Evolutionary conservation across 495 filamentous ascomycete species (phyloP).

Genomic region (Aspergillus biplanus): DNA sequence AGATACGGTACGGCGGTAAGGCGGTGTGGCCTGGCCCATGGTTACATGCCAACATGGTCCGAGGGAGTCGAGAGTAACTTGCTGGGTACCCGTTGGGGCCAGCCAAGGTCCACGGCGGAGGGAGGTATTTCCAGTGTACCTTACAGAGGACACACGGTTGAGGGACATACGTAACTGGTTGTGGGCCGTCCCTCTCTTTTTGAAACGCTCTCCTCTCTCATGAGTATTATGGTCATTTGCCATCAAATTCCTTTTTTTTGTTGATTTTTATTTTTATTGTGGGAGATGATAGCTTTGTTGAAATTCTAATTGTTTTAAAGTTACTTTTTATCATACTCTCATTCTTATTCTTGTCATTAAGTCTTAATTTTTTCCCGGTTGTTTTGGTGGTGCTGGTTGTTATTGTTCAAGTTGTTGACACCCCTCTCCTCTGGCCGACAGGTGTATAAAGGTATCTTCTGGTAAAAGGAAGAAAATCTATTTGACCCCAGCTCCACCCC

Average conservation of each 20-base stretch:
- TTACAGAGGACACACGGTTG: background rate
- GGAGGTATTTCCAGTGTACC: too few relatives aligned
- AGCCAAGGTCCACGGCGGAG: background rate
- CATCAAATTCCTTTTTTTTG: constrained; percentile 5
- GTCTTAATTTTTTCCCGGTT: background rate
- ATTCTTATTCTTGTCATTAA: too few relatives aligned
- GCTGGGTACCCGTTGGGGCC: background rate
- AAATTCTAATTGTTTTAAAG: too few relatives aligned
- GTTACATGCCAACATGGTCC: background rate
- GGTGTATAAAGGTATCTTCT: too few relatives aligned
- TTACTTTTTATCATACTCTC: too few relatives aligned
- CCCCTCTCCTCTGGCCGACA: too few relatives aligned
- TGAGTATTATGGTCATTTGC: background rate
- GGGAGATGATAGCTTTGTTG: too few relatives aligned
- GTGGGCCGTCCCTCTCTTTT: constrained; percentile 22
- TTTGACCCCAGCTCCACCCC: background rate
- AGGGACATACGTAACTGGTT: constrained; percentile 17
- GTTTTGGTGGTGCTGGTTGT: too few relatives aligned
- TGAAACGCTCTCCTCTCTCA: background rate
- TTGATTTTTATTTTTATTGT: constrained; percentile 7
- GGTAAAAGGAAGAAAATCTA: too few relatives aligned
- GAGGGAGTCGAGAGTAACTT: background rate
- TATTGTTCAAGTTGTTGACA: too few relatives aligned
- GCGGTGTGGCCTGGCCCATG: constrained; percentile 2
- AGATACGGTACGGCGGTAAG: constrained; percentile 2